Conservation (phyloP, 2,329 filamentous ascomycete genomes). For the Macroventuria anomochaeta region DNA sequence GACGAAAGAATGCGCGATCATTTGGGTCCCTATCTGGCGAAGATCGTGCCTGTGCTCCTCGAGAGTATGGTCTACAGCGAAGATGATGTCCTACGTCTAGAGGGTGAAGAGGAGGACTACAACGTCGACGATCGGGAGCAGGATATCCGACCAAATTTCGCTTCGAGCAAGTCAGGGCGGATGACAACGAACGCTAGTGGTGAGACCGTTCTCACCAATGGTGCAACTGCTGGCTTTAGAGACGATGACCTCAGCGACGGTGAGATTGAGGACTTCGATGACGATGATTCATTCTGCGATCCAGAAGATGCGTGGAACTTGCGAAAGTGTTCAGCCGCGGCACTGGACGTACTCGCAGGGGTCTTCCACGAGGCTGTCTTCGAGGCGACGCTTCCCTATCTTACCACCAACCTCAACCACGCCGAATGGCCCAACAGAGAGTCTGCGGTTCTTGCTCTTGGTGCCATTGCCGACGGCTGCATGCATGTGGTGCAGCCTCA, state of each 20-base stretch:
- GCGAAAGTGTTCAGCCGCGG: slow-evolving; percentile 94
- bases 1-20: slow-evolving; percentile 79
- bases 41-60: slow-evolving; percentile 88
- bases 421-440: slow-evolving; percentile 90
- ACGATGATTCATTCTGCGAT: slow-evolving; percentile 74
- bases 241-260: slow-evolving; percentile 81
- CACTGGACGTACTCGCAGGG: slow-evolving; percentile 89
- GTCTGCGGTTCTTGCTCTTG: slow-evolving; percentile 90
- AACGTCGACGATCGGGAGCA: slow-evolving; percentile 88
- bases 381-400: slow-evolving; percentile 87
- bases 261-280: slow-evolving; percentile 76
- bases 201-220: slow-evolving; percentile 49
- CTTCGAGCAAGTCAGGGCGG: slow-evolving; percentile 70
- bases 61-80: slow-evolving; percentile 96
- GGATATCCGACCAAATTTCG: slow-evolving; percentile 92
- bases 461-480: slow-evolving; percentile 93
- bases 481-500: slow-evolving; percentile 89
- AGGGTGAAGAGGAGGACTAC: slow-evolving; percentile 80
- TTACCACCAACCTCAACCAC: slow-evolving; percentile 88
- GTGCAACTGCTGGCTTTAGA: slow-evolving; percentile 53
- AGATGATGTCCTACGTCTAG: slow-evolving; percentile 86
- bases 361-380: slow-evolving; percentile 91
- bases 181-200: slow-evolving; percentile 60
- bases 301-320: slow-evolving; percentile 95
- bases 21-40: slow-evolving; percentile 77